A percentile compares a stretch with the other conserved stretches of the same genome.
phyloP scores from a whole-genome alignment of 371 early-diverging fungal species.

The Saksenaea oblongispora region DNA sequence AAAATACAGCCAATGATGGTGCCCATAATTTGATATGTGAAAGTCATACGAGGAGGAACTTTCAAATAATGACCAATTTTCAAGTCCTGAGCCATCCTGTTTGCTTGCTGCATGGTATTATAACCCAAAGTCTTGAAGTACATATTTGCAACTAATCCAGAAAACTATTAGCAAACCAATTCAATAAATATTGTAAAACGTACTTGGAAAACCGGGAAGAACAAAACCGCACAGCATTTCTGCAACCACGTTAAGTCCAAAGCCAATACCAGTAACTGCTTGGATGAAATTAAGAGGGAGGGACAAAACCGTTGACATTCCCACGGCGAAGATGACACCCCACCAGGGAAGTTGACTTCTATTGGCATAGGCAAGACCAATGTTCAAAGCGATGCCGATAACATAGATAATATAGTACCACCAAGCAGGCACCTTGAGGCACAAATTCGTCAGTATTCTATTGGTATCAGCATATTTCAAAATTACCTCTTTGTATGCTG shows the following conservation, averaged over 20 bases:
- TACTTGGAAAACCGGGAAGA: slow-evolving; percentile 41
- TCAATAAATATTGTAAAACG: background rate
- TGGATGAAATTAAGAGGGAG: slow-evolving; percentile 39
- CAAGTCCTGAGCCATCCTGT: slow-evolving; percentile 58
- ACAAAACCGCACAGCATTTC: slow-evolving; percentile 59
- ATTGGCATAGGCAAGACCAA: slow-evolving; percentile 62
- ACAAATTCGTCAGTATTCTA: slow-evolving; percentile 21
- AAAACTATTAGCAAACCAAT: background rate
- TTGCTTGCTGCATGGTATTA: slow-evolving; percentile 56
- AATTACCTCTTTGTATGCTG: slow-evolving; percentile 40
- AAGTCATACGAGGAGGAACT: slow-evolving; percentile 66
- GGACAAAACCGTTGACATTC: slow-evolving; percentile 41
- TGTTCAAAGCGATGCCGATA: slow-evolving; percentile 59
- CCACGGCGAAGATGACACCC: slow-evolving; percentile 71
- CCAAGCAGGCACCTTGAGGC: slow-evolving; percentile 68
- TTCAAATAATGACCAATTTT: slow-evolving; percentile 82
- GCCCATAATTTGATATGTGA: slow-evolving; percentile 61
- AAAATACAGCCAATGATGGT: slow-evolving; percentile 57
- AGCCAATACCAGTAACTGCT: slow-evolving; percentile 43
- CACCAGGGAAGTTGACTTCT: slow-evolving; percentile 66
- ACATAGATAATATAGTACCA: slow-evolving; percentile 73
- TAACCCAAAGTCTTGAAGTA: slow-evolving; percentile 56
- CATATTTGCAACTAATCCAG: slow-evolving; percentile 53
- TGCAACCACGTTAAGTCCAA: slow-evolving; percentile 64
- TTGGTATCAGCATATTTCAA: background rate